These are phyloP conservation scores for Coprinellus aureogranulatus DNA, from an alignment of 768 basidiomycete genomes.

Conservation along the genomic window DNA sequence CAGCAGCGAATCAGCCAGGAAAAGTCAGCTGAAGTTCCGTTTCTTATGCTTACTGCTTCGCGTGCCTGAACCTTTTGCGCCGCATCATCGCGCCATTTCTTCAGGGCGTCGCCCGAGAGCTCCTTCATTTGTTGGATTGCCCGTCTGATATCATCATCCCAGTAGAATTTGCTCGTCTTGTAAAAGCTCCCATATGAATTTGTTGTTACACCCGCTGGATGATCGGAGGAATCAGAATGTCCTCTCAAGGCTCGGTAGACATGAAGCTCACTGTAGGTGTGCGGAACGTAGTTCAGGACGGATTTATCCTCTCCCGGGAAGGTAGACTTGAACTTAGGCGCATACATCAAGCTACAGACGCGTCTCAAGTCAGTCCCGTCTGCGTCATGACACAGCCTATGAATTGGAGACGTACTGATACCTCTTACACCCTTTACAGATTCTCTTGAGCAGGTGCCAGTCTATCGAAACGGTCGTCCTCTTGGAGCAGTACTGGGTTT, in stretches of 20 bases:
- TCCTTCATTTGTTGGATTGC: slow-evolving; percentile 18
- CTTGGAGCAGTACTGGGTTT: slow-evolving; percentile 16
- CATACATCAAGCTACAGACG: slow-evolving; percentile 23
- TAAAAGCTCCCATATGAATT: slow-evolving; percentile 18
- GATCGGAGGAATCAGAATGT: not conserved
- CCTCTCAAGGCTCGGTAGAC: not conserved
- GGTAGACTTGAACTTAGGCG: slow-evolving; percentile 16
- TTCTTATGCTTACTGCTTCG: slow-evolving; percentile 7
- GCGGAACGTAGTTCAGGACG: slow-evolving; percentile 27
- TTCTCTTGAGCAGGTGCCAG: slow-evolving; percentile 22
- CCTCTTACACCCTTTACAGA: slow-evolving; percentile 27
- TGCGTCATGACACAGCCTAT: not conserved
- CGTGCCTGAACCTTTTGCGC: slow-evolving; percentile 21
- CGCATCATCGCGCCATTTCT: slow-evolving; percentile 14
- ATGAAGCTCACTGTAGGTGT: slow-evolving; percentile 27
- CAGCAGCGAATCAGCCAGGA: no score
- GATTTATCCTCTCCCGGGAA: slow-evolving; percentile 25
- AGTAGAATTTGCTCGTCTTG: slow-evolving; percentile 27
- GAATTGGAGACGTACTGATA: slow-evolving; percentile 18
- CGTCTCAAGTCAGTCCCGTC: not conserved
- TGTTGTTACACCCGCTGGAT: slow-evolving; percentile 28
- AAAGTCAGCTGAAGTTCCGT: no score
- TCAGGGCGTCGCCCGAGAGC: not conserved
- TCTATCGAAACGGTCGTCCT: slow-evolving; percentile 19
- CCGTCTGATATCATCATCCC: slow-evolving; percentile 28